phyloP scores from a whole-genome alignment of 352 stramenopile species.

The Lagenidium giganteum region DNA sequence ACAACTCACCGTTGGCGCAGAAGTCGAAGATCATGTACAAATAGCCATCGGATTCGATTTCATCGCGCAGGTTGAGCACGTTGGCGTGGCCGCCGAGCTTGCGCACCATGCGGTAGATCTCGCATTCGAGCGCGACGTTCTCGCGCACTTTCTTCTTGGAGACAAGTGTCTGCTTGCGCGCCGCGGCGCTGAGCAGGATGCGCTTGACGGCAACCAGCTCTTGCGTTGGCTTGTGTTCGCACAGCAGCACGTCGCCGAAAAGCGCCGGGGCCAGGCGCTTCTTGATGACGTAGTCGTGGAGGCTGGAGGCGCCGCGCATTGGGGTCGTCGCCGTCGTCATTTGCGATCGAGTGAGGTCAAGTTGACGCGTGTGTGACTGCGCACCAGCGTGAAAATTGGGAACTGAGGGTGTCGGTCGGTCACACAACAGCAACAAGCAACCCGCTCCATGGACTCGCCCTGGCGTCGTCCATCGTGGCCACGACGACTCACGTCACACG shows the following conservation, averaged over 20 bases:
- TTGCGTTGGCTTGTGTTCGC: constrained; percentile 50
- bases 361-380: neutral
- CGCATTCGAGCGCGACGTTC: constrained; percentile 73
- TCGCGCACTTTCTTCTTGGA: constrained; percentile 75
- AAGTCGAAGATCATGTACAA: constrained; percentile 79
- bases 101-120: constrained; percentile 61
- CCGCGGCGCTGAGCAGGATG: constrained; percentile 59
- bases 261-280: constrained; percentile 63
- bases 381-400: constrained; percentile 16
- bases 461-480: too few relatives aligned
- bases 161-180: constrained; percentile 47
- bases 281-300: constrained; percentile 83
- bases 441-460: too few relatives aligned
- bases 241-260: constrained; percentile 79
- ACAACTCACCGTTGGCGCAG: constrained; percentile 66
- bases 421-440: too few relatives aligned
- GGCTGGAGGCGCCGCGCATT: constrained; percentile 19
- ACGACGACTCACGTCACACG: too few relatives aligned
- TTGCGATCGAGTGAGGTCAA: neutral
- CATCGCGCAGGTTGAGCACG: constrained; percentile 61
- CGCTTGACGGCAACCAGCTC: constrained; percentile 76
- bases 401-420: constrained; percentile 12
- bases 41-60: constrained; percentile 77
- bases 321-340: neutral
- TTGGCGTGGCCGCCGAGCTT: constrained; percentile 54